Conservation (phyloP, 2,329 filamentous ascomycete species). For the Stachybotrys chartarum region DNA sequence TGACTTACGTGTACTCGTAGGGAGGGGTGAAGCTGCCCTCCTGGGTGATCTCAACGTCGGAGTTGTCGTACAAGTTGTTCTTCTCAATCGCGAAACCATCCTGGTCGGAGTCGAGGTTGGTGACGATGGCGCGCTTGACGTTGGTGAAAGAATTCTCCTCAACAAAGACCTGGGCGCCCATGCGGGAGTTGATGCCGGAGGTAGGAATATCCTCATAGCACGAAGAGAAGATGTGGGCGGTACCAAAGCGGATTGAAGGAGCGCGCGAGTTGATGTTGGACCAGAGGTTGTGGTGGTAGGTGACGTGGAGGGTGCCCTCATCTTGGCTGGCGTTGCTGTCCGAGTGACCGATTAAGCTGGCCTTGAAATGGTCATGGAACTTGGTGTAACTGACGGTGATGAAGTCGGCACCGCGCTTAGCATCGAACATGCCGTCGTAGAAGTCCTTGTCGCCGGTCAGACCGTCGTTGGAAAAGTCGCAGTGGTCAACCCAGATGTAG, state of each 20-base stretch:
- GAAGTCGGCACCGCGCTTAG: constrained; percentile 32
- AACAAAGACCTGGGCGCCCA: constrained; percentile 44
- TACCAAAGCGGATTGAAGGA: constrained; percentile 54
- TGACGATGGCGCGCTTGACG: constrained; percentile 31
- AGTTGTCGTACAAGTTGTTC: constrained; percentile 36
- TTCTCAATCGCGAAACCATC: constrained; percentile 34
- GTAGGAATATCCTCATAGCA: constrained; percentile 36
- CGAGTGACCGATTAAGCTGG: constrained; percentile 51
- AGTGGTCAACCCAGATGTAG: constrained; percentile 41
- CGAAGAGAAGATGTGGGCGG: constrained; percentile 37
- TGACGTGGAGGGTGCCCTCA: constrained; percentile 48
- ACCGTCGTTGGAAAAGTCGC: constrained; percentile 27
- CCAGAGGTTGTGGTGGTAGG: constrained; percentile 55
- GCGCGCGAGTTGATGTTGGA: constrained; percentile 50
- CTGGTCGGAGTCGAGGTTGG: constrained; percentile 34
- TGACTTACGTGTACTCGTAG: constrained; percentile 24
- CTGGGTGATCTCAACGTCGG: constrained; percentile 24
- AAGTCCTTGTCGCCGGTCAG: constrained; percentile 29
- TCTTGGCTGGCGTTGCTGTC: constrained; percentile 51
- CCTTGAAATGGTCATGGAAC: constrained; percentile 42
- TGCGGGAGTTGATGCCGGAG: constrained; percentile 46
- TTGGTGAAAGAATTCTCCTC: constrained; percentile 43
- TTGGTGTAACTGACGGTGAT: constrained; percentile 32
- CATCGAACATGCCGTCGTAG: constrained; percentile 34
- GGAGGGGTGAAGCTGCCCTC: constrained; percentile 19